These are phyloP conservation scores for Saccharum hybrid DNA, from an alignment of 202 grass and related monocot genomes.

Conservation along the genomic window DNA sequence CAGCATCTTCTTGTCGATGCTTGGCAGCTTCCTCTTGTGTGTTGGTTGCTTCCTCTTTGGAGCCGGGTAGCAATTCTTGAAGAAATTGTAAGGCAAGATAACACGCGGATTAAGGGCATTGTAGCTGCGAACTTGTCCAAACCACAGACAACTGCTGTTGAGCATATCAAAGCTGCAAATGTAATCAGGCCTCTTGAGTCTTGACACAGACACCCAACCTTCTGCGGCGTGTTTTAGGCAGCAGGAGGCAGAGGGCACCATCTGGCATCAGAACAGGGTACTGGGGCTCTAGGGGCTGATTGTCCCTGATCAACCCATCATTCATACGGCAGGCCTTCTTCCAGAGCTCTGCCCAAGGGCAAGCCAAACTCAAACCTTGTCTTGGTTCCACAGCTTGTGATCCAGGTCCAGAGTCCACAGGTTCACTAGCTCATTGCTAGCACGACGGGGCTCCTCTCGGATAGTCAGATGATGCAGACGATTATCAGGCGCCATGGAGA, in stretches of 20 bases:
- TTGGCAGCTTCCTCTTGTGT: not conserved
- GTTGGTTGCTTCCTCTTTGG: not conserved
- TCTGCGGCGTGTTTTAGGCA: not conserved
- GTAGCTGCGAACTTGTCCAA: not conserved
- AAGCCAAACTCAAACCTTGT: too few species aligned
- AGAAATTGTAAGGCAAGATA: not conserved
- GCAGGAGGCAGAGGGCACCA: slow-evolving; percentile 8
- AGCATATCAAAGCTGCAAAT: not conserved
- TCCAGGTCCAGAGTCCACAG: not conserved
- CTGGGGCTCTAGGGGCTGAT: not conserved
- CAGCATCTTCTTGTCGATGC: not conserved
- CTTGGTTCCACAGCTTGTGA: not conserved
- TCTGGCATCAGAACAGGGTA: not conserved
- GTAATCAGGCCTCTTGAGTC: not conserved
- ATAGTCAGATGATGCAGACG: not conserved
- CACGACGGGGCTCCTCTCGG: not conserved
- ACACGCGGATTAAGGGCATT: not conserved
- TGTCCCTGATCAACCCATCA: too few species aligned
- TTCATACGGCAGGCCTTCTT: too few species aligned
- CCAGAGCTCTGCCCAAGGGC: too few species aligned
- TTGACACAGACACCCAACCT: not conserved
- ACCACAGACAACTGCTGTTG: not conserved
- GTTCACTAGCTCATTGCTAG: not conserved
- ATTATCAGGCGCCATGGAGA: too few species aligned
- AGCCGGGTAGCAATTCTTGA: not conserved